phyloP scores from a whole-genome alignment of 108 stramenopile genomes.

The Pinguiococcus pyrenoidosus region DNA sequence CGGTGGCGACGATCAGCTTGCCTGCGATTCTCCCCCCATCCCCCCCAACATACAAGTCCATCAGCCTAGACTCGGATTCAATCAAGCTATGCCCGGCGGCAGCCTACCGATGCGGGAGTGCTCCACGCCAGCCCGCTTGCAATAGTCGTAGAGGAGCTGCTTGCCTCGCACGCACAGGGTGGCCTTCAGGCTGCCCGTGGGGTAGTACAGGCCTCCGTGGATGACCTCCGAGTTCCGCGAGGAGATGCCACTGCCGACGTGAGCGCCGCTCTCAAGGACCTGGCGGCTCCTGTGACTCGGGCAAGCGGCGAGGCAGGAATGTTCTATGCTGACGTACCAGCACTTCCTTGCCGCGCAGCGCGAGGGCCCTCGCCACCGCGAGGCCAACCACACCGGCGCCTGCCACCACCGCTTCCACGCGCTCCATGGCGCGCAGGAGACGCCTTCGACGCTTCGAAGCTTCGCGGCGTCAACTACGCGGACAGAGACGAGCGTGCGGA shows the following conservation, averaged over 20 bases:
- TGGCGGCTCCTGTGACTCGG: no score
- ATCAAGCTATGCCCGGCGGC: no score
- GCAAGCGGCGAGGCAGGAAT: no score
- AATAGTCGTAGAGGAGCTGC: not conserved
- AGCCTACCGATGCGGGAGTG: not conserved
- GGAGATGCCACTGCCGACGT: slow-evolving; percentile 11
- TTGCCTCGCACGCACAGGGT: slow-evolving; percentile 13
- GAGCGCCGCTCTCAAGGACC: slow-evolving; percentile 8
- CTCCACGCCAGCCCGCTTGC: not conserved
- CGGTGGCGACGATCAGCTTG: slow-evolving; percentile 23
- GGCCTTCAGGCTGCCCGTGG: slow-evolving; percentile 13
- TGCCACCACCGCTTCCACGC: no score
- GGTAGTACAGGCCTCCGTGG: slow-evolving; percentile 32
- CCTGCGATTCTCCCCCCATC: not conserved
- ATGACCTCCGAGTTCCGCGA: slow-evolving; percentile 26
- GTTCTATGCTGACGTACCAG: no score
- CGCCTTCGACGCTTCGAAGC: no score
- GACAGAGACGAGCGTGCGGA: no score
- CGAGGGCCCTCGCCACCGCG: no score
- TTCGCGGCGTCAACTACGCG: no score
- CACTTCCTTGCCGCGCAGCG: no score
- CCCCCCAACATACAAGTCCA: not conserved
- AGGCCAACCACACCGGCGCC: no score
- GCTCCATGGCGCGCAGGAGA: no score
- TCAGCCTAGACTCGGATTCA: not conserved